These are phyloP conservation scores for Aspergillus wentii DNA, from an alignment of 495 filamentous ascomycete species.

Conservation along the genomic window DNA sequence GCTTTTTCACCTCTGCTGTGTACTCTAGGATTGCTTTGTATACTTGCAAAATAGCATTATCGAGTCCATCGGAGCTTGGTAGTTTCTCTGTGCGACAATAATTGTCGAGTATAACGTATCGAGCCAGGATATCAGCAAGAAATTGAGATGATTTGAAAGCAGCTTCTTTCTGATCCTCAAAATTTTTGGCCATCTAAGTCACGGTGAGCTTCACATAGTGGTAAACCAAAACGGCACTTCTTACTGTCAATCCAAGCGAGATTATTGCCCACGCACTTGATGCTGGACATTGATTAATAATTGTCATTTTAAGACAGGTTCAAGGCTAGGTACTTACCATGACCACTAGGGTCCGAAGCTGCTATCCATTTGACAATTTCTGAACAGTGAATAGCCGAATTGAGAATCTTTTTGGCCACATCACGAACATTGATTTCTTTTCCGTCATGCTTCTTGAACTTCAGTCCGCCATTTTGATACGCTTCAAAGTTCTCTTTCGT, in stretches of 20 bases:
- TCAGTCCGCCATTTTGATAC: conserved; percentile 5
- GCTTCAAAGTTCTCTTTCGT: conserved; percentile 4
- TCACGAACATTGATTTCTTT: conserved; percentile 7
- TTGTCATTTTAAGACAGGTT: background rate
- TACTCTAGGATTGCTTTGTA: conserved; percentile 1
- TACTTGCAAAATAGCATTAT: background rate
- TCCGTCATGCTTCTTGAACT: conserved; percentile 1
- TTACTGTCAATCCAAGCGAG: conserved; percentile 8
- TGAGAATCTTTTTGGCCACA: conserved; percentile 6
- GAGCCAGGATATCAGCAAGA: background rate
- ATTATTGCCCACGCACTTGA: conserved; percentile 11
- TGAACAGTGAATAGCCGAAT: background rate
- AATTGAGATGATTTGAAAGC: conserved; percentile 4
- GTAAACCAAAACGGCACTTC: conserved; percentile 1
- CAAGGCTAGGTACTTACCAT: conserved; percentile 5
- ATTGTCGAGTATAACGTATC: conserved; percentile 1
- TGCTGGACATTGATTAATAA: conserved; percentile 3
- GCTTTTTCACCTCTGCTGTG: conserved; percentile 2
- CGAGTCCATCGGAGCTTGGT: background rate
- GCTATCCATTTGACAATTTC: conserved; percentile 3
- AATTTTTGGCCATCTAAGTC: too few relatives aligned
- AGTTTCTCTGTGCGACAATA: background rate
- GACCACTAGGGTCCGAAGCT: conserved; percentile 9
- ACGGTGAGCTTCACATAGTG: too few relatives aligned
- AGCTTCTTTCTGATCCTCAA: conserved; percentile 9